Percentiles rank a stretch among this genome's conserved stretches.
Evolutionary conservation across 1,139 yeast species (phyloP).

Genomic region (Yamadazyma atmosphaerica): DNA sequence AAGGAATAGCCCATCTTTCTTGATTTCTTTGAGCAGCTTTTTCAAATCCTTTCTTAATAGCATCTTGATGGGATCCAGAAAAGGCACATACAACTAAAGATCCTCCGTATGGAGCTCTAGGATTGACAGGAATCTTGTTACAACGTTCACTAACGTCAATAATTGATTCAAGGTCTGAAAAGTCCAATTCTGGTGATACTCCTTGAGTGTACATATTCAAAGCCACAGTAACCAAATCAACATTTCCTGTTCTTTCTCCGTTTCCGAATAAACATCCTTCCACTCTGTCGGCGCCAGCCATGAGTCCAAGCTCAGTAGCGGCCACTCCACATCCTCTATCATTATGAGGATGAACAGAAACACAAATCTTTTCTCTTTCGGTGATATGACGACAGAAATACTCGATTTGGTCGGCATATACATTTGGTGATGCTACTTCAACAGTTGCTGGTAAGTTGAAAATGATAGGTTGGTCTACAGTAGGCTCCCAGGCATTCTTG

Average conservation of each 20-base stretch:
- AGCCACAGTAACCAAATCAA: constrained; percentile 90
- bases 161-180: constrained; percentile 77
- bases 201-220: constrained; percentile 95
- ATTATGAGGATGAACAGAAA: constrained; percentile 93
- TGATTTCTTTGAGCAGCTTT: constrained; percentile 25
- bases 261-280: constrained; percentile 98
- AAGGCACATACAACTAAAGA: constrained; percentile 95
- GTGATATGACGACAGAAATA: constrained; percentile 76
- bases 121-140: constrained; percentile 90
- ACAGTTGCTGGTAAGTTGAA: constrained; percentile 99
- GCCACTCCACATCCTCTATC: constrained; percentile 99
- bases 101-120: constrained; percentile 97
- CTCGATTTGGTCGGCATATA: constrained; percentile 96
- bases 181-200: constrained; percentile 80
- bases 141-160: constrained; percentile 89
- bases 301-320: constrained; percentile 88
- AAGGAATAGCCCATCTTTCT: constrained; percentile 79
- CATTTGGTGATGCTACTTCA: constrained; percentile 90
- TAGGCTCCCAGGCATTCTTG: constrained; percentile 88
- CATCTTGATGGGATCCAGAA: constrained; percentile 97
- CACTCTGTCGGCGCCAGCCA: constrained; percentile 97
- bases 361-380: constrained; percentile 82
- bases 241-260: constrained; percentile 98
- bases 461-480: constrained; percentile 79
- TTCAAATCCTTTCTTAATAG: constrained; percentile 91